A percentile compares a stretch with the other conserved stretches of the same genome.
Conservation (phyloP, 176 grass and related monocot species). For the Poa annua region DNA sequence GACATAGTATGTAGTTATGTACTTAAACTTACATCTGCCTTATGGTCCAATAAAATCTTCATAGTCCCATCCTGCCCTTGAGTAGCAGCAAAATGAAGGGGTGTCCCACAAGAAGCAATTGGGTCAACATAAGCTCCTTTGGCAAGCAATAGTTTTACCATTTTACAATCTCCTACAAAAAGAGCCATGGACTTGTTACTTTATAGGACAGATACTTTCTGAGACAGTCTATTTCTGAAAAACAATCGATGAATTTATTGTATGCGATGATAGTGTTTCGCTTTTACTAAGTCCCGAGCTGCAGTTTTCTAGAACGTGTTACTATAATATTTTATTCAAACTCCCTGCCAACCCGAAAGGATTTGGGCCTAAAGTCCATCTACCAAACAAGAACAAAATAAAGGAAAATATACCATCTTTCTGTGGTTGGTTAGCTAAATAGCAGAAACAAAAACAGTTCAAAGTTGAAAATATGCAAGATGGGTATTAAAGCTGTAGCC, state of each 20-base stretch:
- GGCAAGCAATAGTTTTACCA: slow-evolving; percentile 27
- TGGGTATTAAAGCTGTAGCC: not conserved
- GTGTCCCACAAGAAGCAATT: slow-evolving; percentile 16
- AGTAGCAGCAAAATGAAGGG: slow-evolving; percentile 29
- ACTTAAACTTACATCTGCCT: slow-evolving; percentile 33
- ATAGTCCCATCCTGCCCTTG: slow-evolving; percentile 2
- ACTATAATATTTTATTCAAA: not conserved
- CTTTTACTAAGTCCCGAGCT: not conserved
- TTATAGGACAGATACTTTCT: not conserved
- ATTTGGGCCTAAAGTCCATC: not conserved
- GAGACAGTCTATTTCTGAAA: not conserved
- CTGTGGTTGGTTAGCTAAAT: not conserved
- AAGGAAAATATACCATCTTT: not conserved
- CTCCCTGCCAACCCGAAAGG: not conserved
- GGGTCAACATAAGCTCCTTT: slow-evolving; percentile 39
- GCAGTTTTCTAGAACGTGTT: not conserved
- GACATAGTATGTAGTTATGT: not conserved
- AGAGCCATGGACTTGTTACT: not conserved
- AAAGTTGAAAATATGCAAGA: not conserved
- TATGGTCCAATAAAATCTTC: slow-evolving; percentile 27
- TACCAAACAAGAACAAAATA: not conserved
- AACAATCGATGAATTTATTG: not conserved
- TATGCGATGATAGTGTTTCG: not conserved
- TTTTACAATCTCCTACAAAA: slow-evolving; percentile 24
- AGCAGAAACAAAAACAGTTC: not conserved